These are phyloP conservation scores for Yamadazyma tumulicola DNA, from an alignment of 805 yeast genomes.

Conservation along the genomic window DNA sequence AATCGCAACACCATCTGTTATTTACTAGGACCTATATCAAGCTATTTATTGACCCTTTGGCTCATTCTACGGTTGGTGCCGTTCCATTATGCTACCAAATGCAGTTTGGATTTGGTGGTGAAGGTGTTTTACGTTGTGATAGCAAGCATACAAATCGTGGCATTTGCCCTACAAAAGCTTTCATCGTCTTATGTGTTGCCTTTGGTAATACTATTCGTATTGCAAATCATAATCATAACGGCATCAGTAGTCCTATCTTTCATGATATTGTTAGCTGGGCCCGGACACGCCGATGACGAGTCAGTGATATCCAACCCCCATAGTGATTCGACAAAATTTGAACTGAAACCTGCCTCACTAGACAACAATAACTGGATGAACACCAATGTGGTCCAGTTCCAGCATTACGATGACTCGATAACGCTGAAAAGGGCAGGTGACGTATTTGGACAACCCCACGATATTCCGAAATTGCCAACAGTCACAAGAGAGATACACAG, in stretches of 20 bases:
- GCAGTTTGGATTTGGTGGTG: neutral
- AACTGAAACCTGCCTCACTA: constrained; percentile 1
- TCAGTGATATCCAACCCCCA: neutral
- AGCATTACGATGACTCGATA: neutral
- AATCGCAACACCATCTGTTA: too few species aligned
- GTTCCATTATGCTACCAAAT: constrained; percentile 3
- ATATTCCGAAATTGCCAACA: neutral
- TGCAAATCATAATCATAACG: constrained; percentile 6
- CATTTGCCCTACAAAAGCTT: neutral
- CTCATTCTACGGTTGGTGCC: constrained; percentile 8
- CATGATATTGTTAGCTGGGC: neutral
- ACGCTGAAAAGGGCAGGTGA: neutral
- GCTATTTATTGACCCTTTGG: constrained; percentile 10
- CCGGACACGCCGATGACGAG: neutral
- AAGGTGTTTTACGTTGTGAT: constrained; percentile 5
- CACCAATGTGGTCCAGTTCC: constrained; percentile 4
- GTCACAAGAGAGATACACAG: constrained; percentile 1
- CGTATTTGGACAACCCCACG: neutral
- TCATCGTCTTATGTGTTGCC: constrained; percentile 1
- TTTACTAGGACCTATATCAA: constrained; percentile 3
- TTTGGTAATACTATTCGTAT: constrained; percentile 5
- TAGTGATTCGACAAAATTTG: neutral
- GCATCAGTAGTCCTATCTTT: neutral
- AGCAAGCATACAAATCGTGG: constrained; percentile 2
- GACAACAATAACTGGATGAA: constrained; percentile 13